A percentile compares a stretch with the other conserved stretches of the same genome.
These are phyloP conservation scores for Fusarium illudens DNA, from an alignment of 2,329 filamentous ascomycete species.

Conservation along the genomic window DNA sequence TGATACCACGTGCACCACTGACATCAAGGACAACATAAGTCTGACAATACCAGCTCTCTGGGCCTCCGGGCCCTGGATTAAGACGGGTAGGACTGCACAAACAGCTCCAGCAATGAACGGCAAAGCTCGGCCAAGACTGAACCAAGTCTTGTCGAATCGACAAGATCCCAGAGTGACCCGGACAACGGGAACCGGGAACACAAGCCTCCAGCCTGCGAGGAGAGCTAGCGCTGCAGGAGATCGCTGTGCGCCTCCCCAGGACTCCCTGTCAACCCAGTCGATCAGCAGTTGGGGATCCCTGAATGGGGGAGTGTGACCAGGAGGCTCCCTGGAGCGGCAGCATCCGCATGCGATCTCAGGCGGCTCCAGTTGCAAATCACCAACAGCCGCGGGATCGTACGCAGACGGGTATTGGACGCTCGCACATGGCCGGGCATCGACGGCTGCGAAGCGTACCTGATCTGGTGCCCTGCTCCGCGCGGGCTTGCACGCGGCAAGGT, in stretches of 20 bases:
- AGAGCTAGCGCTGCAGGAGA: conserved; percentile 33
- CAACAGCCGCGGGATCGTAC: conserved; percentile 7
- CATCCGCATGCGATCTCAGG: conserved; percentile 34
- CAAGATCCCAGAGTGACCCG: conserved; percentile 6
- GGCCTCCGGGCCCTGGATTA: background rate
- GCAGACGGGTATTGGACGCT: conserved; percentile 3
- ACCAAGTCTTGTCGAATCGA: background rate
- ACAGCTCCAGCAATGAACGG: background rate
- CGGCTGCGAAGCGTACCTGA: background rate
- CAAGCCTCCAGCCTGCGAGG: conserved; percentile 17
- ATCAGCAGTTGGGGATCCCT: conserved; percentile 34
- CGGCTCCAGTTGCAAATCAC: conserved; percentile 11
- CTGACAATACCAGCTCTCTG: background rate
- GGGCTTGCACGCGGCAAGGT: background rate
- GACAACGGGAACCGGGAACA: conserved; percentile 17
- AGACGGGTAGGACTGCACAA: background rate
- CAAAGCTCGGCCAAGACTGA: background rate
- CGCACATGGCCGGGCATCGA: background rate
- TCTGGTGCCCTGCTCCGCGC: background rate
- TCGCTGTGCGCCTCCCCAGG: conserved; percentile 33
- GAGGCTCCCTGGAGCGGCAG: conserved; percentile 29
- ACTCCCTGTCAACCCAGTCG: conserved; percentile 22
- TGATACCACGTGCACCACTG: background rate
- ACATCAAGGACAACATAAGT: background rate
- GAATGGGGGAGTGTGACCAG: conserved; percentile 15